Evolutionary conservation across 2,329 filamentous ascomycete species (phyloP).

Genomic region (Sporothrix schenckii): DNA sequence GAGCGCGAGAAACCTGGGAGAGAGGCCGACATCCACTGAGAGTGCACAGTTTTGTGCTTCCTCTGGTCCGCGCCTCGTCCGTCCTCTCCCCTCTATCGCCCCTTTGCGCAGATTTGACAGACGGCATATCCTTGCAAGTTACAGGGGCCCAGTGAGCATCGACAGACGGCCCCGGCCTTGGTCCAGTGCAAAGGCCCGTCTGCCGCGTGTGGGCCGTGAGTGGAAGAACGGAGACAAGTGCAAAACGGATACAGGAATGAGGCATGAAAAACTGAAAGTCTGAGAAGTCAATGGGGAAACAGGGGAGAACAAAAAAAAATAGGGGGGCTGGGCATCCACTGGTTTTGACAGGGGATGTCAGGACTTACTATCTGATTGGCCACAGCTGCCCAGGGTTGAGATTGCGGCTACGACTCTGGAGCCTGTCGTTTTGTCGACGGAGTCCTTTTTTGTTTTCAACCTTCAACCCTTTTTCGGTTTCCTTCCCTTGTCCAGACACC

Average conservation of each 20-base stretch:
- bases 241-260: background rate
- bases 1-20: no score
- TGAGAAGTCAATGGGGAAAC: background rate
- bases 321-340: slow-evolving; percentile 23
- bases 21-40: background rate
- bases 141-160: background rate
- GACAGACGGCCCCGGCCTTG: slow-evolving; percentile 27
- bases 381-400: slow-evolving; percentile 20
- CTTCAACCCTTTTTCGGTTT: background rate
- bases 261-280: no score
- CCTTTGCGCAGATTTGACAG: slow-evolving; percentile 1
- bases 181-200: slow-evolving; percentile 32
- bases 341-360: slow-evolving; percentile 23
- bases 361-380: background rate
- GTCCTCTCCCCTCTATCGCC: background rate
- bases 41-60: background rate
- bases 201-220: slow-evolving; percentile 28
- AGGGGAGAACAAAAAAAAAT: background rate
- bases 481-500: background rate
- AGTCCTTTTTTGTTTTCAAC: background rate
- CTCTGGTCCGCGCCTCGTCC: background rate
- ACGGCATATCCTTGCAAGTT: slow-evolving; percentile 18
- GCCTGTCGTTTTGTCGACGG: background rate
- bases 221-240: slow-evolving; percentile 1
- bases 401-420: slow-evolving; percentile 22